A percentile compares a stretch with the other conserved stretches of the same genome.
Conservation (phyloP, 1,284 basidiomycete species). For the Tylopilus sp. region DNA sequence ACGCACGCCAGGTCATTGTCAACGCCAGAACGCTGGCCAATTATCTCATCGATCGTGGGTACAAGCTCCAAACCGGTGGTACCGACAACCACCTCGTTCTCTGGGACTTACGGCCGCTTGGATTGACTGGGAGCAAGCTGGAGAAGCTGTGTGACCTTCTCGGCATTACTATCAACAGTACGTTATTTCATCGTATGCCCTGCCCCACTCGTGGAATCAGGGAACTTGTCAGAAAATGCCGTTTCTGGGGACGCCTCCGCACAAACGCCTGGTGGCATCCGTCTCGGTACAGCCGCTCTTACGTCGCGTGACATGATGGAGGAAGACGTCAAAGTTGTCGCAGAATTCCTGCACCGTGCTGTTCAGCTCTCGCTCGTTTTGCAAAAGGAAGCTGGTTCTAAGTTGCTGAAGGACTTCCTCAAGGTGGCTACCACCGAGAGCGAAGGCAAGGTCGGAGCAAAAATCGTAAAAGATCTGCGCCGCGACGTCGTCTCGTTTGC, state of each 20-base stretch:
- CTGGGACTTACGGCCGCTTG: slow-evolving; percentile 95
- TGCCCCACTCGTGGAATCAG: not conserved
- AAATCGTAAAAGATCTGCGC: slow-evolving; percentile 69
- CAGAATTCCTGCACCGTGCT: slow-evolving; percentile 87
- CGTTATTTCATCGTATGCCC: slow-evolving; percentile 29
- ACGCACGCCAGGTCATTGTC: slow-evolving; percentile 92
- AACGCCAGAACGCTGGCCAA: slow-evolving; percentile 79
- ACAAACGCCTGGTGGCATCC: slow-evolving; percentile 95
- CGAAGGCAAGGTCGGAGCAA: slow-evolving; percentile 68
- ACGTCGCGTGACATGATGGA: slow-evolving; percentile 95
- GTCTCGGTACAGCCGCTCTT: slow-evolving; percentile 91
- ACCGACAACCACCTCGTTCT: slow-evolving; percentile 98
- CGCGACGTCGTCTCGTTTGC: slow-evolving; percentile 81
- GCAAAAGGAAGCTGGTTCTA: slow-evolving; percentile 93
- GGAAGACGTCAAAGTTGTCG: slow-evolving; percentile 84
- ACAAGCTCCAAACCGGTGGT: slow-evolving; percentile 96
- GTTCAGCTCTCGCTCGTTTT: slow-evolving; percentile 84
- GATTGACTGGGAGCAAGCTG: slow-evolving; percentile 95
- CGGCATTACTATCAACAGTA: slow-evolving; percentile 94
- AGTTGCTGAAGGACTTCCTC: slow-evolving; percentile 96
- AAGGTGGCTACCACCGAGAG: slow-evolving; percentile 71
- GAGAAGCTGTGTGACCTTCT: slow-evolving; percentile 98
- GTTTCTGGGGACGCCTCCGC: slow-evolving; percentile 96
- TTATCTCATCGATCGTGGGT: slow-evolving; percentile 72
- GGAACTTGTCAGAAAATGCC: slow-evolving; percentile 72